A percentile compares a stretch with the other conserved stretches of the same genome.
Conservation (phyloP, 2,329 filamentous ascomycete species). For the Colletotrichum chrysophilum region DNA sequence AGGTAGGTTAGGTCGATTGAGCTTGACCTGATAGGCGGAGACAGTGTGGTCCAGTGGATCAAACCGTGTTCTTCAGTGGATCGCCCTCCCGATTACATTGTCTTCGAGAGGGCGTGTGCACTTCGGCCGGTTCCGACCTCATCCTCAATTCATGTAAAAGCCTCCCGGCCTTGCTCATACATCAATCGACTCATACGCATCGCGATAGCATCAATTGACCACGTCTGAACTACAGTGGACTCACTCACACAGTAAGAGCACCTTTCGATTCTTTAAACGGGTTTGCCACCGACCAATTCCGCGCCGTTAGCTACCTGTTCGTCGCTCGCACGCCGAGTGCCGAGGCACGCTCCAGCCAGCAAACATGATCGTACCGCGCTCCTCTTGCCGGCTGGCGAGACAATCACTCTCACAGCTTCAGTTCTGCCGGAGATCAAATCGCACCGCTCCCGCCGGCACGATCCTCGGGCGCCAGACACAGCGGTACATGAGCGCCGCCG, state of each 20-base stretch:
- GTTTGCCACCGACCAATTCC: too few relatives aligned
- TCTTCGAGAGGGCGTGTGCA: background rate
- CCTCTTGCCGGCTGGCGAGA: slow-evolving; percentile 12
- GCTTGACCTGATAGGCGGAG: background rate
- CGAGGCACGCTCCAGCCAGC: background rate
- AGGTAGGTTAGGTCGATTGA: background rate
- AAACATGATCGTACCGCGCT: slow-evolving; percentile 15
- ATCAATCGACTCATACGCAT: background rate
- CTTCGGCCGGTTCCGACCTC: background rate
- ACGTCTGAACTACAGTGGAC: background rate
- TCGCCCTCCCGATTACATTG: background rate
- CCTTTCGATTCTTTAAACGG: background rate
- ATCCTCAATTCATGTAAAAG: background rate
- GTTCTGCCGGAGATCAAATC: background rate
- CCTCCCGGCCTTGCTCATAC: background rate
- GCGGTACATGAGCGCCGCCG: slow-evolving; percentile 15
- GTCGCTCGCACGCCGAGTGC: background rate
- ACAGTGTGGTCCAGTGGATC: background rate
- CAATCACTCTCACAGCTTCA: slow-evolving; percentile 7
- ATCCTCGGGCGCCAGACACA: background rate
- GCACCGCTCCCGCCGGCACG: background rate
- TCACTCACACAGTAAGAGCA: too few relatives aligned
- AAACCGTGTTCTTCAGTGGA: background rate
- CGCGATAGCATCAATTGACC: background rate
- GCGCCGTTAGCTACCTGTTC: background rate